Percentiles rank a stretch among this genome's conserved stretches.
Conservation (phyloP, 495 filamentous ascomycete species). For the Haplographium delicatum region DNA sequence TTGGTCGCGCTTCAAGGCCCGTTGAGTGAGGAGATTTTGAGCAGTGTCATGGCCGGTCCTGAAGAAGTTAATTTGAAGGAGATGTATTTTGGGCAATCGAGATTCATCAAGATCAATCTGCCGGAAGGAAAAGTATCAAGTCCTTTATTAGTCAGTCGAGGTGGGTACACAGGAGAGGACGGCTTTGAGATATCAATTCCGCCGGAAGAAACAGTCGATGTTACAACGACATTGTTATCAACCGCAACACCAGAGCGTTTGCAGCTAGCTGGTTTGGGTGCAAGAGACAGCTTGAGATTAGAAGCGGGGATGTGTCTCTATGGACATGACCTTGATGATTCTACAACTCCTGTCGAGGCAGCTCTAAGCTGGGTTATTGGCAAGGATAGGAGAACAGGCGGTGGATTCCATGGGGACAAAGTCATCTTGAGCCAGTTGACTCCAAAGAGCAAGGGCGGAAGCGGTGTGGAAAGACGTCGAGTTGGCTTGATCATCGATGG, state of each 20-base stretch:
- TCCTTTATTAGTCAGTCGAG: conserved; percentile 73
- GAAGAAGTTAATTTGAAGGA: conserved; percentile 53
- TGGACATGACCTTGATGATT: conserved; percentile 91
- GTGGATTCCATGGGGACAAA: conserved; percentile 70
- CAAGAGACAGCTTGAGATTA: conserved; percentile 84
- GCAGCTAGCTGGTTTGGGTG: conserved; percentile 80
- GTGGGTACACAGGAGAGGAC: conserved; percentile 95
- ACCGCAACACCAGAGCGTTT: conserved; percentile 55
- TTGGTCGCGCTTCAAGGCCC: conserved; percentile 89
- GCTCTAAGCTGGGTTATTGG: conserved; percentile 81
- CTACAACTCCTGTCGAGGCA: conserved; percentile 81
- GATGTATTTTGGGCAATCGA: conserved; percentile 77
- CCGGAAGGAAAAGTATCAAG: conserved; percentile 30
- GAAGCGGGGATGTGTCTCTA: conserved; percentile 98
- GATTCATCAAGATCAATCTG: conserved; percentile 44
- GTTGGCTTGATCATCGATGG: conserved; percentile 81
- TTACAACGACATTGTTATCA: conserved; percentile 59
- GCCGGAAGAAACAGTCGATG: conserved; percentile 44
- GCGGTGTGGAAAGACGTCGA: conserved; percentile 63
- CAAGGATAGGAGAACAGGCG: conserved; percentile 62
- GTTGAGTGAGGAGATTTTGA: conserved; percentile 58
- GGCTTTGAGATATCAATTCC: conserved; percentile 94
- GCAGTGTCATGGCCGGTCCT: conserved; percentile 42
- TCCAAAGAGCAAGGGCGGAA: conserved; percentile 59
- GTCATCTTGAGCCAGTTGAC: conserved; percentile 66